Base-by-base conservation (phyloP, 768 basidiomycete genomes). In the Boletus sp. region DNA sequence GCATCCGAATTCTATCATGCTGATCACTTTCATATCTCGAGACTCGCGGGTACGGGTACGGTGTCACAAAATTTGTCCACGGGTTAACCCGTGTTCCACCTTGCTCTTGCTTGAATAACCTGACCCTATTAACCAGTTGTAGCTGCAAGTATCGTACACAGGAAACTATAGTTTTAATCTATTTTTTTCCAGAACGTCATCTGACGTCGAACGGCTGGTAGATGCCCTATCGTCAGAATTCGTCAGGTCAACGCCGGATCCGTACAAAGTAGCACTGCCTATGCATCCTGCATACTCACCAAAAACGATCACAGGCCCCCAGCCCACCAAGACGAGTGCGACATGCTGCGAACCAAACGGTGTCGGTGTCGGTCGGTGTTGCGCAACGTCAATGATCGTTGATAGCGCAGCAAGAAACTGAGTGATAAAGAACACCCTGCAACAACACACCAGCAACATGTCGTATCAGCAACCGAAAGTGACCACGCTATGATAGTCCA, bases 341-440 rank as follows among this genome's bases (percentile, higher is more conserved):
- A 89, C 64, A 65, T 89, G 83, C 57, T 89, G 86, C 30, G 85
- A 81, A 29, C 85, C 86, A 61, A 89, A 80, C 5, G 85, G 72
- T 14, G 78, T 70, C 2, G 86, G 84, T 12, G 61, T 60, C 24
- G 68, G 49, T 1, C 69, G 71, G 45, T 67, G 67, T 50, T 36
- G 71, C 32, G 66, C 75, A 39, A 83, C 73, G 64, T 86, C 84
- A 39, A 85, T 67, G 30, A 85, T 61, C 2, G 82, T 80, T 7
- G 80, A 77, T 53, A 84, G 72, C 47, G 77, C 76, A 9, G 79
- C 74, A 24, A 86, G 73, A 29, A 78, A 66, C 63, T 85, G 80
- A 48, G 78, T 67, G 20, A 72, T 61, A 15, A 78, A 73, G 69
- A 83, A 81, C 59, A 65, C 61, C 60, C 82, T 79, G 54, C 11